These are phyloP conservation scores for Fragosphaeria purpurea DNA, from an alignment of 2,329 filamentous ascomycete species.

Conservation along the genomic window DNA sequence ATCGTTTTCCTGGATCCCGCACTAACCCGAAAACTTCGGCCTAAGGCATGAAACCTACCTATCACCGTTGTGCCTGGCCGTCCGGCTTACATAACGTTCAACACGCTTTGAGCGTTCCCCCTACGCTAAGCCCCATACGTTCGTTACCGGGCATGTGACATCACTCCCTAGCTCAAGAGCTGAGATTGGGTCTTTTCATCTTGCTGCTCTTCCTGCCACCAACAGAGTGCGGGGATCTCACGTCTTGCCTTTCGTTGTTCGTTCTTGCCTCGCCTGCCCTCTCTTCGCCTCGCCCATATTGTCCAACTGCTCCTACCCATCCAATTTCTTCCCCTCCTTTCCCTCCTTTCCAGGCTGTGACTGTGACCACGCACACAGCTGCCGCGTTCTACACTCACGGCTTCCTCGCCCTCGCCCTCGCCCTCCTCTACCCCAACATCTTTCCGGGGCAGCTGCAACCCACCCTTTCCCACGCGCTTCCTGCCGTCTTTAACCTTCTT, in stretches of 20 bases:
- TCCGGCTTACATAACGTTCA: too few species aligned
- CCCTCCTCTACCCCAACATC: too few species aligned
- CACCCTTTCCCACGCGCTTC: not conserved
- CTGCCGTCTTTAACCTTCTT: constrained; percentile 3
- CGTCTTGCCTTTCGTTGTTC: not conserved
- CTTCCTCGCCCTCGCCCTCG: not conserved
- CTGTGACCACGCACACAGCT: not conserved
- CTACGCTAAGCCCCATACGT: too few species aligned
- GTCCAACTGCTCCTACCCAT: too few species aligned
- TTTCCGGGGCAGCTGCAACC: constrained; percentile 1
- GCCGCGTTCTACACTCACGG: not conserved
- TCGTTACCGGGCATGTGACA: constrained; percentile 5
- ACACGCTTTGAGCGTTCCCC: too few species aligned
- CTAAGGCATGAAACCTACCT: constrained; percentile 2
- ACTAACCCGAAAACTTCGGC: constrained; percentile 6
- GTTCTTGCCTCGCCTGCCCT: not conserved
- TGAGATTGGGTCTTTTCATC: too few species aligned
- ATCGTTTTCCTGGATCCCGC: constrained; percentile 6
- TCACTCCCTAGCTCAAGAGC: not conserved
- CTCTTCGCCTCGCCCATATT: not conserved
- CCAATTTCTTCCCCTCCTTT: not conserved
- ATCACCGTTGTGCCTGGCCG: not conserved
- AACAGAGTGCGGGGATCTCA: not conserved
- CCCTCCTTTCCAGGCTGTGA: not conserved
- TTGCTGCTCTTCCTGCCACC: not conserved